Conservation (phyloP, 805 yeast genomes). For the Wickerhamomyces rabaulensis region DNA sequence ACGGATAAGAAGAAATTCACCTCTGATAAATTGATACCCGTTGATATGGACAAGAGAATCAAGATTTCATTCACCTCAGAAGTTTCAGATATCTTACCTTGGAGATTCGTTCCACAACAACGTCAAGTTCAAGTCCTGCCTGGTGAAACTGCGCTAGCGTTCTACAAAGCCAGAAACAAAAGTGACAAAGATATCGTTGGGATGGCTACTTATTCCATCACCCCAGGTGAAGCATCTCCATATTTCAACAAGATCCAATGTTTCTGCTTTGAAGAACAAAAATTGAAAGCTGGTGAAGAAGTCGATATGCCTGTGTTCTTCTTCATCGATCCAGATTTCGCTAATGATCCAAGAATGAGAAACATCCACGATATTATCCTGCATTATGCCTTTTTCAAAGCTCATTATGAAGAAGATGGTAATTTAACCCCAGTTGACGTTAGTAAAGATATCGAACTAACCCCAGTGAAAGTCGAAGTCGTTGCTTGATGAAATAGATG, state of each 20-base stretch:
- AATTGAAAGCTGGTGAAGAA: slow-evolving; percentile 90
- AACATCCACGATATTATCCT: slow-evolving; percentile 84
- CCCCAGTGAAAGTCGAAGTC: slow-evolving; percentile 15
- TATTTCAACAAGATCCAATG: slow-evolving; percentile 97
- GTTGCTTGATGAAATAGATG: neutral
- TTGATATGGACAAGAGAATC: slow-evolving; percentile 77
- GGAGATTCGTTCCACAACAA: slow-evolving; percentile 94
- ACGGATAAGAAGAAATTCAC: slow-evolving; percentile 80
- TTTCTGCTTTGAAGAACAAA: slow-evolving; percentile 96
- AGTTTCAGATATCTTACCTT: slow-evolving; percentile 84
- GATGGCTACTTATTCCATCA: slow-evolving; percentile 96
- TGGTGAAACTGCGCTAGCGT: slow-evolving; percentile 96
- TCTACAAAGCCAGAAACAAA: slow-evolving; percentile 84
- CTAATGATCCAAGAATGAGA: slow-evolving; percentile 87
- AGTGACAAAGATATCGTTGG: slow-evolving; percentile 91
- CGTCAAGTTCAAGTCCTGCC: slow-evolving; percentile 89
- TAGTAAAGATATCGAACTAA: slow-evolving; percentile 19
- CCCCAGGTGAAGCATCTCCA: slow-evolving; percentile 95
- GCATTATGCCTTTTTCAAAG: slow-evolving; percentile 86
- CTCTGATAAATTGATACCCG: slow-evolving; percentile 82
- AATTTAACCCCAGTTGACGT: slow-evolving; percentile 28
- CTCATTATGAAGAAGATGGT: slow-evolving; percentile 38
- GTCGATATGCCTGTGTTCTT: slow-evolving; percentile 98
- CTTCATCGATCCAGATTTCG: slow-evolving; percentile 94
- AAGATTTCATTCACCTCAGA: slow-evolving; percentile 87